Evolutionary conservation across 768 basidiomycete genomes (phyloP).

Genomic region (Leccinellum rugosiceps): DNA sequence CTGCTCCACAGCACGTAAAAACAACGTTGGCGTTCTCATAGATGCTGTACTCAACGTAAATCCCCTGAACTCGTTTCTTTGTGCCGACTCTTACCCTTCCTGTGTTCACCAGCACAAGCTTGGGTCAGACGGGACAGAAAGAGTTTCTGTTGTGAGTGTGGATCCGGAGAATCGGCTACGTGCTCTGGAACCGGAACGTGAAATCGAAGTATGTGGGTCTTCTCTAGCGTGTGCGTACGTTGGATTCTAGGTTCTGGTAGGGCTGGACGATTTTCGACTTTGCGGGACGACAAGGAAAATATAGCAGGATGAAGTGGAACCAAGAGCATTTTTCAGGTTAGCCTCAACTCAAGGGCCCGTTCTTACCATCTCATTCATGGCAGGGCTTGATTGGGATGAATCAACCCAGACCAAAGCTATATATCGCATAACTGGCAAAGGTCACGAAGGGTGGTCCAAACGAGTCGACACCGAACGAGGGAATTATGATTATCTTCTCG

Average conservation of each 20-base stretch:
- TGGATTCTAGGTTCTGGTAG: conserved; percentile 34
- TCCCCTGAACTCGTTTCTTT: background rate
- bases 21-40: conserved; percentile 72
- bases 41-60: conserved; percentile 88
- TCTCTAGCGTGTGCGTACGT: background rate
- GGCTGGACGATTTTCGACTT: conserved; percentile 89
- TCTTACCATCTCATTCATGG: background rate
- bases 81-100: conserved; percentile 9
- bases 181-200: conserved; percentile 51
- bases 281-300: conserved; percentile 73
- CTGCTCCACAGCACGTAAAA: conserved; percentile 60
- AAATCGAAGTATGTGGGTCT: conserved; percentile 57
- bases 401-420: conserved; percentile 58
- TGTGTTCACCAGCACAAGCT: conserved; percentile 61
- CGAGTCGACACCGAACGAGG: conserved; percentile 82
- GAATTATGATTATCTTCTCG: conserved; percentile 83
- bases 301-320: conserved; percentile 70
- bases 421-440: conserved; percentile 65
- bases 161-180: conserved; percentile 65
- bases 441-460: conserved; percentile 77
- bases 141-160: conserved; percentile 66
- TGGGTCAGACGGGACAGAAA: conserved; percentile 77
- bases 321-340: conserved; percentile 78
- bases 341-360: background rate
- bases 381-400: conserved; percentile 85